A percentile compares a stretch with the other conserved stretches of the same genome.
phyloP scores from a whole-genome alignment of 371 early-diverging fungal species.

The Lichtheimia corymbifera region DNA sequence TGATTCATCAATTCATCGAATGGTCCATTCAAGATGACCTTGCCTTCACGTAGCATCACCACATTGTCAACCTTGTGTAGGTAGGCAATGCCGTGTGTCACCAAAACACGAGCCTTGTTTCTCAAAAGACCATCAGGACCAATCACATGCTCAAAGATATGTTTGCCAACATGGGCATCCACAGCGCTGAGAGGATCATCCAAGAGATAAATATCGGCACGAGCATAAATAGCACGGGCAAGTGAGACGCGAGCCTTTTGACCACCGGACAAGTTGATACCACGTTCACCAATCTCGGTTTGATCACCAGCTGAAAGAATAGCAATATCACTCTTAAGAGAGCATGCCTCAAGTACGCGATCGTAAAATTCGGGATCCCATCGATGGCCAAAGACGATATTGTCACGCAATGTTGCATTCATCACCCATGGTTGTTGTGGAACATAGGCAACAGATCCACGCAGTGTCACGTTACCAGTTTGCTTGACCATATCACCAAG shows the following conservation, averaged over 20 bases:
- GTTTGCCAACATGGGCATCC: constrained; percentile 90
- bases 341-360: constrained; percentile 50
- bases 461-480: constrained; percentile 66
- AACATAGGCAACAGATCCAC: constrained; percentile 89
- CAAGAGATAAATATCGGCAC: constrained; percentile 79
- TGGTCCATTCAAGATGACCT: constrained; percentile 71
- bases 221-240: constrained; percentile 83
- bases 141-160: constrained; percentile 82
- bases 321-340: constrained; percentile 76
- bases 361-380: constrained; percentile 82
- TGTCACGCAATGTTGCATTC: constrained; percentile 89
- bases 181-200: constrained; percentile 90
- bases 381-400: constrained; percentile 88
- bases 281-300: constrained; percentile 95
- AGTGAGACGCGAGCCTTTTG: constrained; percentile 77
- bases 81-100: constrained; percentile 90
- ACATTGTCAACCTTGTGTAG: constrained; percentile 69
- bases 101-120: constrained; percentile 82
- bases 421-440: constrained; percentile 94
- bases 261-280: constrained; percentile 89
- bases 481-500: constrained; percentile 86
- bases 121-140: constrained; percentile 80
- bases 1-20: constrained; percentile 68
- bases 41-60: constrained; percentile 76
- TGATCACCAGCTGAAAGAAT: constrained; percentile 82